Evolutionary conservation across 2,329 filamentous ascomycete species (phyloP).

Genomic region (Phoma sp.): DNA sequence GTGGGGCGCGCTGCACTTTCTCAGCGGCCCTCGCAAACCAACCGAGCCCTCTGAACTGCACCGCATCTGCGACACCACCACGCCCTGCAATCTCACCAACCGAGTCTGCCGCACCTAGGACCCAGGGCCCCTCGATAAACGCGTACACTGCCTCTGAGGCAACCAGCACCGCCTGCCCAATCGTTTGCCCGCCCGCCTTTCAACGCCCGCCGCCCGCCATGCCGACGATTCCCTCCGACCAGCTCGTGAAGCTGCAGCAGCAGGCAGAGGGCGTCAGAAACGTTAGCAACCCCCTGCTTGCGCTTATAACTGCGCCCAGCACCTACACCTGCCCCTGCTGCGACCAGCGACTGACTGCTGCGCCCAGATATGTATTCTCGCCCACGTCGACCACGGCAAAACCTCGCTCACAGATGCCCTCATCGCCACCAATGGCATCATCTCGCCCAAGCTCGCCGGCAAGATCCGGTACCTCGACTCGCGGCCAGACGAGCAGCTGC

Average conservation of each 20-base stretch:
- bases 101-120: too few relatives aligned
- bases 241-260: conserved; percentile 87
- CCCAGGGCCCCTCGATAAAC: conserved; percentile 3
- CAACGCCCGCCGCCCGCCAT: conserved; percentile 56
- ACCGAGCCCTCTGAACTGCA: background rate
- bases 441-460: conserved; percentile 94
- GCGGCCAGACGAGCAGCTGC: conserved; percentile 89
- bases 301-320: background rate
- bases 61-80: conserved; percentile 2
- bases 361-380: conserved; percentile 82
- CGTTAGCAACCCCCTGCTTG: conserved; percentile 58
- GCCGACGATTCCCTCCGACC: conserved; percentile 90
- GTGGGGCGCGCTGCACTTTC: conserved; percentile 12
- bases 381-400: conserved; percentile 98
- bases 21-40: conserved; percentile 1
- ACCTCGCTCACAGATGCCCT: conserved; percentile 95
- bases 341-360: background rate
- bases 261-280: conserved; percentile 91
- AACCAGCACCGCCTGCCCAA: background rate
- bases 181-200: background rate
- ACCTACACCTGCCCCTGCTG: background rate
- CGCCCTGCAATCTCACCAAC: conserved; percentile 7
- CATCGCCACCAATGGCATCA: conserved; percentile 98
- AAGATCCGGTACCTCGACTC: conserved; percentile 99
- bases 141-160: conserved; percentile 1